phyloP scores from a whole-genome alignment of 345 rosid genomes.

The Eucalyptus victrix region DNA sequence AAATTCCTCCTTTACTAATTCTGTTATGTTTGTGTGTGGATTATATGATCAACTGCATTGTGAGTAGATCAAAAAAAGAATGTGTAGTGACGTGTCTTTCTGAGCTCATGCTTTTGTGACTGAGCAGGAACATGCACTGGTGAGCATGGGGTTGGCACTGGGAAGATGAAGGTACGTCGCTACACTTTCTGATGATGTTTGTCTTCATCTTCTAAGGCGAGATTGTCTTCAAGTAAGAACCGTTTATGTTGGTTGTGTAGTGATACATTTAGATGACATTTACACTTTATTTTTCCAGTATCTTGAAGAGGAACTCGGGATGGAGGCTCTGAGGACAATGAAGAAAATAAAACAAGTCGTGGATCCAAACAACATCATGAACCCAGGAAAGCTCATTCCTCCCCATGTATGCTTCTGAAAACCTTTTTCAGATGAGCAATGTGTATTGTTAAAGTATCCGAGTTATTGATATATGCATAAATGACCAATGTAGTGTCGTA shows the following conservation, averaged over 20 bases:
- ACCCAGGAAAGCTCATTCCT: conserved; percentile 94
- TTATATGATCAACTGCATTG: background rate
- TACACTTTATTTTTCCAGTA: conserved; percentile 12
- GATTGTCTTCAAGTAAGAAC: background rate
- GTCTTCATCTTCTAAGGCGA: background rate
- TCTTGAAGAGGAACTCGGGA: conserved; percentile 82
- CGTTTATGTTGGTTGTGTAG: background rate
- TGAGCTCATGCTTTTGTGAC: background rate
- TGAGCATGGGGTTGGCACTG: conserved; percentile 94
- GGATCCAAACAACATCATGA: conserved; percentile 90
- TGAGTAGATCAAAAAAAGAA: background rate
- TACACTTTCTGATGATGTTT: too few species aligned
- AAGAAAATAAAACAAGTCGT: conserved; percentile 63
- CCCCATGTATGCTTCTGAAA: conserved; percentile 70
- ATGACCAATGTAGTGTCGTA: background rate
- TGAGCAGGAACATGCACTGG: conserved; percentile 89
- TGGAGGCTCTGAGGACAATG: conserved; percentile 77
- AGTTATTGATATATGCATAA: background rate
- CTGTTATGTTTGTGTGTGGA: background rate
- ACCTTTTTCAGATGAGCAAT: background rate
- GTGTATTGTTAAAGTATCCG: background rate
- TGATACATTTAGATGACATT: background rate
- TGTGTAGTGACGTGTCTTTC: background rate
- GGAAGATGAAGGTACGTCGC: conserved; percentile 71
- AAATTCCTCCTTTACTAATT: background rate